A percentile compares a stretch with the other conserved stretches of the same genome.
Evolutionary conservation across 495 filamentous ascomycete species (phyloP).

Genomic region (Penicillium cosmopolitanum): DNA sequence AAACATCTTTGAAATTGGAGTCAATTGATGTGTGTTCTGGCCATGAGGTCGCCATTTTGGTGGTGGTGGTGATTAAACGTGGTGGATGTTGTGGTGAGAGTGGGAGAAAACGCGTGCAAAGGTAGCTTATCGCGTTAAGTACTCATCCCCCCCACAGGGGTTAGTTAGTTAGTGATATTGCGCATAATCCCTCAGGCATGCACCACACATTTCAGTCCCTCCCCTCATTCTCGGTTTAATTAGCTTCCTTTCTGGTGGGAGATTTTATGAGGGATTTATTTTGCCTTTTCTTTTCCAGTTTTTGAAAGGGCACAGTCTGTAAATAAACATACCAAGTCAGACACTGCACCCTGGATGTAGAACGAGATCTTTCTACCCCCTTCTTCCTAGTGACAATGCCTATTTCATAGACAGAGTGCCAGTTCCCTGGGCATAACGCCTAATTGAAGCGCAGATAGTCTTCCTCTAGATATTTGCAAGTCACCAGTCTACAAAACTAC

Average conservation of each 20-base stretch:
- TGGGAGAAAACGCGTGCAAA: background rate
- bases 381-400: too few relatives aligned
- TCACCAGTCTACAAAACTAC: too few relatives aligned
- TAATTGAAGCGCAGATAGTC: too few relatives aligned
- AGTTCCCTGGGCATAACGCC: too few relatives aligned
- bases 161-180: too few relatives aligned
- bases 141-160: background rate
- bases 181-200: background rate
- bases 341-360: too few relatives aligned
- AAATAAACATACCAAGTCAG: too few relatives aligned
- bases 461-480: too few relatives aligned
- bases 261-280: background rate
- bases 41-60: conserved; percentile 16
- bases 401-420: too few relatives aligned
- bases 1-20: conserved; percentile 15
- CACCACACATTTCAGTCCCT: background rate
- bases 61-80: background rate
- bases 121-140: background rate
- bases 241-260: background rate
- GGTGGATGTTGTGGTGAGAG: background rate
- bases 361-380: too few relatives aligned
- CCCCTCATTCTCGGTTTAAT: conserved; percentile 3
- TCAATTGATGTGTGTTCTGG: conserved; percentile 9
- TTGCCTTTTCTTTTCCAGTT: too few relatives aligned
- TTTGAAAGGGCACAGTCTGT: too few relatives aligned